Conservation (phyloP, 106 monocot species). For the Phalaenopsis aphrodite region DNA sequence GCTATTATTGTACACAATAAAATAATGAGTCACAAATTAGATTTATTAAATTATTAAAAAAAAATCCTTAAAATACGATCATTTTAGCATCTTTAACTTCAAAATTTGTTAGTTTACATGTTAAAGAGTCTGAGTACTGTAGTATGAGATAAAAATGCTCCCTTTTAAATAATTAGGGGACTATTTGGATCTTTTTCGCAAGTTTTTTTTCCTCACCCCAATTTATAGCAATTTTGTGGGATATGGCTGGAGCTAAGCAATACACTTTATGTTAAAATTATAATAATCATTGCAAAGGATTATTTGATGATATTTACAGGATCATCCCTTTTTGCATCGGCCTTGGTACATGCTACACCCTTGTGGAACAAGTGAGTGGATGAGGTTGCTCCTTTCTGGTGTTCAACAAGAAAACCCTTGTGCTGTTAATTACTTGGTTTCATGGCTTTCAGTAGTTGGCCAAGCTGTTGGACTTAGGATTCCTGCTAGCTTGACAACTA, state of each 20-base stretch:
- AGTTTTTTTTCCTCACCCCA: too few species aligned
- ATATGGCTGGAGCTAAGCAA: background rate
- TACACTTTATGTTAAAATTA: background rate
- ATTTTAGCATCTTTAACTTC: too few species aligned
- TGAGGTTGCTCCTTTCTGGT: slow-evolving; percentile 53
- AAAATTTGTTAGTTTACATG: too few species aligned
- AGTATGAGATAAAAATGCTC: too few species aligned
- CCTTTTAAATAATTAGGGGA: too few species aligned
- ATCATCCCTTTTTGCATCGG: slow-evolving; percentile 72
- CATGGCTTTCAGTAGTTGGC: slow-evolving; percentile 83
- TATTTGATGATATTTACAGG: slow-evolving; percentile 32
- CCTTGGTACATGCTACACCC: slow-evolving; percentile 91
- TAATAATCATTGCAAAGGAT: background rate
- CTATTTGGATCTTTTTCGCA: too few species aligned
- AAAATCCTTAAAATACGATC: too few species aligned
- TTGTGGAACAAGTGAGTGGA: slow-evolving; percentile 88
- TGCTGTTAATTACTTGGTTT: slow-evolving; percentile 35
- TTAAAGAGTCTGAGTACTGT: too few species aligned
- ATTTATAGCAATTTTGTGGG: background rate
- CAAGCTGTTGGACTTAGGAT: slow-evolving; percentile 68
- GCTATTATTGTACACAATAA: too few species aligned
- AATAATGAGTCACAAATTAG: too few species aligned
- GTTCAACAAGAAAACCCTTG: background rate
- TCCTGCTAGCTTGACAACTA: slow-evolving; percentile 42
- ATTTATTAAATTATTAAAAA: too few species aligned